Evolutionary conservation across 1,284 basidiomycete genomes (phyloP), one percentile per base, ranked within the genome.

Genomic region (Clitocybe nebularis): DNA sequence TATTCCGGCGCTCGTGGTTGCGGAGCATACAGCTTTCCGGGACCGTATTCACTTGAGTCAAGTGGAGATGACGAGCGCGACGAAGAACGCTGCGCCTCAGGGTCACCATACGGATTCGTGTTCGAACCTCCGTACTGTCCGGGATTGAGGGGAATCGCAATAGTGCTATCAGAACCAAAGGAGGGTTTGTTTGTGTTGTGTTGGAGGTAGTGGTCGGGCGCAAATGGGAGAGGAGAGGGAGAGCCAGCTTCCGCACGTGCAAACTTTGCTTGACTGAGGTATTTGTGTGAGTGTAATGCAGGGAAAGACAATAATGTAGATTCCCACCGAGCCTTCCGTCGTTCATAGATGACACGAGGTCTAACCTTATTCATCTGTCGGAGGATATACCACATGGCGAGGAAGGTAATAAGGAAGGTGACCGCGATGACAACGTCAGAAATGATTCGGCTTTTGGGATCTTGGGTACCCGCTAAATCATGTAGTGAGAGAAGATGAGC

Each of bases 371-470:
- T 79, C 81, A 95, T 91, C 62, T 82, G 63, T 40, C 62, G 68
- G 54, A 79, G 80, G 54, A 95, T 87, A 60, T 87, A 95, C 82
- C 88, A 93, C 64, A 89, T 84, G 0, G 91, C 87, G 28, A 68
- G 61, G 35, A 89, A 50, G 0, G 93, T 95, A 49, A 95, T 75
- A 17, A 90, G 29, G 37, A 79, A 60, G 0, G 86, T 88, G 24
- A 83, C 41, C 3, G 56, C 77, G 22, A 89, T 64, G 2, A 89
- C 83, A 13, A 69, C 59, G 46, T 82, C 74, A 45, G 79, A 82
- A 50, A 88, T 77, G 46, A 84, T 75, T 46, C 66, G 77, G 52
- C 75, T 76, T 45, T 69, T 69, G 3, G 52, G 67, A 45, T 67
- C 63, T 40, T 64, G 52, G 1, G 68, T 52, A 19, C 79, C 79